Evolutionary conservation across 257 asterid species (phyloP), one percentile per base, ranked within the genome.

Genomic region (Solanum gandarillasii): DNA sequence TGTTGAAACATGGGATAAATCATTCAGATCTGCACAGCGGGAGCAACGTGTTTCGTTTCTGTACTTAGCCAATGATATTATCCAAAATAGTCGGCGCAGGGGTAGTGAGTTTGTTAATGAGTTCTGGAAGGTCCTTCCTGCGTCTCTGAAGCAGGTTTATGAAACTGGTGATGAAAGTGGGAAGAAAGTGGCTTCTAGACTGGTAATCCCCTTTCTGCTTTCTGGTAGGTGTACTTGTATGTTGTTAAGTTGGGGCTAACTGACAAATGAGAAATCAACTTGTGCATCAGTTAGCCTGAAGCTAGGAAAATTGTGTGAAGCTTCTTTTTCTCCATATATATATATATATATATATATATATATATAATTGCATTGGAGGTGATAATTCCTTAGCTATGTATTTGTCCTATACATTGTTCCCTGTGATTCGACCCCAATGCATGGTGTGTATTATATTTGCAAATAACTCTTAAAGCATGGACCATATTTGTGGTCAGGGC

Each of bases 91-190:
- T 91, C 92, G 99, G 92, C 98, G 99, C 85, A 95, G 92, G 89
- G 99, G 99, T 85, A 96, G 94, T 86, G 99, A 97, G 89, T 97
- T 92, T 91, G 98, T 97, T 87, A 97, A 94, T 89, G 99, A 97
- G 88, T 97, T 94, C 89, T 97, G 98, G 99, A 97, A 96, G 93
- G 96, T 94, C 91, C 98, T 97, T 84, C 99, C 99, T 12, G 87
- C 91, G 35, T 91, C 95, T 82, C 93, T 97, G 87, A 97, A 96
- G 93, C 87, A 73, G 87, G 95, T 91, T 58, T 90, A 87, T 92
- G 97, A 92, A 46, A 91, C 91, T 83, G 96, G 96, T 87, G 91
- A 92, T 85, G 98, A 91, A 72, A 89, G 87, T 87, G 93, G 94
- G 92, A 95, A 90, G 94, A 94, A 97, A 93, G 99, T 89, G 83